phyloP scores from a whole-genome alignment of 2,329 filamentous ascomycete species.

The Exophiala xenobiotica region DNA sequence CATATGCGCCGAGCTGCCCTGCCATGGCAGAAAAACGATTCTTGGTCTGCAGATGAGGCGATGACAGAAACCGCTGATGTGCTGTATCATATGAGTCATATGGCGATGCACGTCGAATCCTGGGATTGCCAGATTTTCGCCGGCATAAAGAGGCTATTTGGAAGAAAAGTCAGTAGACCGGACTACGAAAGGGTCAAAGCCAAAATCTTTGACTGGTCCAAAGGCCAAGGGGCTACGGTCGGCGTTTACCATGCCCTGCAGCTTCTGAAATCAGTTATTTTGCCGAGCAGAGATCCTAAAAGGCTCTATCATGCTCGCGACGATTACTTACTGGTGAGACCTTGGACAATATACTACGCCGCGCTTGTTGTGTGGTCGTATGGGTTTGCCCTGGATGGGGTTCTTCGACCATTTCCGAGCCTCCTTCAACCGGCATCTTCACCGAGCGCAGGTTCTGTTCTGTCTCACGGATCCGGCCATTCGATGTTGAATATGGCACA shows the following conservation, averaged over 20 bases:
- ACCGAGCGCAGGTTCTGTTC: constrained; percentile 11
- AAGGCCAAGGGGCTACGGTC: constrained; percentile 79
- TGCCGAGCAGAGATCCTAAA: constrained; percentile 32
- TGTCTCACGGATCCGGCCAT: constrained; percentile 19
- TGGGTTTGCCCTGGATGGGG: constrained; percentile 82
- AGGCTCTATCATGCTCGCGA: constrained; percentile 74
- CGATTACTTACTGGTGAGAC: constrained; percentile 86
- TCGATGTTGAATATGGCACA: constrained; percentile 22
- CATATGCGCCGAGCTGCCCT: constrained; percentile 28
- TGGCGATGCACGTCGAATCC: constrained; percentile 96
- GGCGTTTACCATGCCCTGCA: constrained; percentile 88
- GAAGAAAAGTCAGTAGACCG: constrained; percentile 75
- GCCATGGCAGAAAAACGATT: constrained; percentile 28
- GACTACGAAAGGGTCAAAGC: constrained; percentile 78
- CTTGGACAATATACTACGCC: constrained; percentile 94
- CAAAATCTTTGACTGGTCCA: constrained; percentile 81
- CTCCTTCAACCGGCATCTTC: constrained; percentile 18
- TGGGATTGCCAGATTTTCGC: constrained; percentile 95
- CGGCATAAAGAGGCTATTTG: constrained; percentile 77
- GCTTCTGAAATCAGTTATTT: constrained; percentile 71
- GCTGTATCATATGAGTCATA: constrained; percentile 88
- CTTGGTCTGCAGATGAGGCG: constrained; percentile 55
- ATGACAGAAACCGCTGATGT: constrained; percentile 85
- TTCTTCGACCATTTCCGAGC: constrained; percentile 52
- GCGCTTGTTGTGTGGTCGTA: constrained; percentile 92